Evolutionary conservation across 78 protist species (phyloP).

Genomic region (Monosiga brevicollis): DNA sequence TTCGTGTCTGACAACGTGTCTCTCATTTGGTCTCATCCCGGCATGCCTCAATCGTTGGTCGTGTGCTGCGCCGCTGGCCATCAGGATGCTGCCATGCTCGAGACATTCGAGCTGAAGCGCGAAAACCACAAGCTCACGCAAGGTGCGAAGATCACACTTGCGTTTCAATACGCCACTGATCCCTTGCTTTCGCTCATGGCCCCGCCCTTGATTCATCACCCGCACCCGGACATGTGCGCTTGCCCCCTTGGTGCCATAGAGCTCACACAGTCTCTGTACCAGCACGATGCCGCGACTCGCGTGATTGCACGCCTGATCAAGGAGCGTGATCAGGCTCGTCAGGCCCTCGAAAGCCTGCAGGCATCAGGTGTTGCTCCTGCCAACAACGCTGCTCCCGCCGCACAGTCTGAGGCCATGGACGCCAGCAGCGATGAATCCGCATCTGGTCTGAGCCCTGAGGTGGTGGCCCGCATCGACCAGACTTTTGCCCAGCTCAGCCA

Average conservation of each 20-base stretch:
- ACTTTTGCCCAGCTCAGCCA: not conserved
- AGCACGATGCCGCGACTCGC: slow-evolving; percentile 97
- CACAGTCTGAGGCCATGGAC: not conserved
- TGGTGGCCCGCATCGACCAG: not conserved
- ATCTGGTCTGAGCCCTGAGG: not conserved
- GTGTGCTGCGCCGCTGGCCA: not conserved
- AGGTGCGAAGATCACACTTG: too few relatives aligned
- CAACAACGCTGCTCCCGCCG: not conserved
- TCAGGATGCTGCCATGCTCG: slow-evolving; percentile 83
- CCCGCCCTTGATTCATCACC: too few relatives aligned
- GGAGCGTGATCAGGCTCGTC: slow-evolving; percentile 87
- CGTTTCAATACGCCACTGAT: too few relatives aligned
- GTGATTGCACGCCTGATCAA: slow-evolving; percentile 88
- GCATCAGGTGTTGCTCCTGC: not conserved
- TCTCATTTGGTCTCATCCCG: too few relatives aligned
- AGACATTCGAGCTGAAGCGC: slow-evolving; percentile 68
- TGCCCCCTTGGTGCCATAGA: too few relatives aligned
- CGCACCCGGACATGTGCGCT: too few relatives aligned
- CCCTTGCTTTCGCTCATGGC: too few relatives aligned
- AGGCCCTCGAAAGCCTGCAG: not conserved
- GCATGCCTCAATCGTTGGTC: too few relatives aligned
- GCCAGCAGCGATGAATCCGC: not conserved
- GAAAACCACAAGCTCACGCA: too few relatives aligned
- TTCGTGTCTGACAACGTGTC: too few relatives aligned
- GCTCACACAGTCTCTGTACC: slow-evolving; percentile 88